Conservation (phyloP, 371 early-diverging fungal genomes). For the Lichtheimia ramosa region DNA sequence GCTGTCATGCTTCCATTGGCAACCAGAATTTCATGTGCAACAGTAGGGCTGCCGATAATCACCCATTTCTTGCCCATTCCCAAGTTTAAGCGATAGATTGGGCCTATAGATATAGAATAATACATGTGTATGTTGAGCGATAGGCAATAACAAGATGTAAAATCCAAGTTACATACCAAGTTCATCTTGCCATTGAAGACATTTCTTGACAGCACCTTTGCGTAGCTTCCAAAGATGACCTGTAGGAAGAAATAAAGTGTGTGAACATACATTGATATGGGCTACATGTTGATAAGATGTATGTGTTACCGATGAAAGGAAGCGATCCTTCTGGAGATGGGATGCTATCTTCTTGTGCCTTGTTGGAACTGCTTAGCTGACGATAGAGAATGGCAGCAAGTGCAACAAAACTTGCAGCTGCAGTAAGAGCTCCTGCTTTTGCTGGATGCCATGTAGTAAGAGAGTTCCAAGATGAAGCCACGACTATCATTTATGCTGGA, state of each 20-base stretch:
- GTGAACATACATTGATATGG: not conserved
- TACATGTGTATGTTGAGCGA: no score
- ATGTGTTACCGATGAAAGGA: conserved; percentile 11
- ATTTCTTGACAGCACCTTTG: not conserved
- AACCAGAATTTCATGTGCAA: conserved; percentile 22
- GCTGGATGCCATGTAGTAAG: no score
- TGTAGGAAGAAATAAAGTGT: not conserved
- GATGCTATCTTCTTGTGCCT: not conserved
- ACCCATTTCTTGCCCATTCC: conserved; percentile 20
- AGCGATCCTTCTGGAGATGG: conserved; percentile 7
- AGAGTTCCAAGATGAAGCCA: no score
- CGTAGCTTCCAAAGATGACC: not conserved
- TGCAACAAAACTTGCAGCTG: conserved; percentile 2
- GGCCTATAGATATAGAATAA: conserved; percentile 9
- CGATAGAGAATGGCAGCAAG: not conserved
- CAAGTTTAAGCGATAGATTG: conserved; percentile 15
- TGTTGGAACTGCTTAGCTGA: not conserved
- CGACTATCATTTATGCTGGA: no score
- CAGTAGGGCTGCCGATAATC: conserved; percentile 12
- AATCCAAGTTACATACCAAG: not conserved
- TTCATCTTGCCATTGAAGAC: no score
- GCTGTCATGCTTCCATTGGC: conserved; percentile 12
- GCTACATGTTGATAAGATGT: not conserved
- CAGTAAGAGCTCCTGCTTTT: not conserved
- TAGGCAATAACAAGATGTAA: no score